These are phyloP conservation scores for Dictyostelium purpureum DNA, from an alignment of 78 protist species.

Conservation along the genomic window DNA sequence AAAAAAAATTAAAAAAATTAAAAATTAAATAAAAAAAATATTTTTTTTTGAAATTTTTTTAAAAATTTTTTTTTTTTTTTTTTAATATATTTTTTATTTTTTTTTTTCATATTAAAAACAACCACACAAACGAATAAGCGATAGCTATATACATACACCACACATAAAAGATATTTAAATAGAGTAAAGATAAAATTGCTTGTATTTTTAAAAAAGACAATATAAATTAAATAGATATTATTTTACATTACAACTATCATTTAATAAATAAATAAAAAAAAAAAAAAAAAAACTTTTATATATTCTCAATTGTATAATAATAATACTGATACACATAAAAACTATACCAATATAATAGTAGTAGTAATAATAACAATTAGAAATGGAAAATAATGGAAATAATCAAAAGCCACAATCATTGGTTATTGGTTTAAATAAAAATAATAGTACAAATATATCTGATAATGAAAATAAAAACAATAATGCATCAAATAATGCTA, in stretches of 20 bases:
- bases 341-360: no score
- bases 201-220: background rate
- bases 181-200: no score
- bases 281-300: no score
- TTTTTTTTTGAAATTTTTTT: background rate
- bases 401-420: background rate
- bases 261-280: background rate
- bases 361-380: no score
- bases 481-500: background rate
- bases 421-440: conserved; percentile 6
- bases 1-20: background rate
- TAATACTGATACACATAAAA: no score
- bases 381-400: background rate
- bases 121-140: no score
- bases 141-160: no score
- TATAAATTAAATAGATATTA: background rate
- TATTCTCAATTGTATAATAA: no score
- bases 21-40: background rate
- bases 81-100: background rate
- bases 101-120: background rate
- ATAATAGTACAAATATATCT: background rate
- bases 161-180: no score
- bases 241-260: background rate
- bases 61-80: background rate
- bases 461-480: background rate